Percentiles rank a stretch among this genome's conserved stretches.
Conservation (phyloP, 768 basidiomycete species). For the Hypsizygus marmoreus region DNA sequence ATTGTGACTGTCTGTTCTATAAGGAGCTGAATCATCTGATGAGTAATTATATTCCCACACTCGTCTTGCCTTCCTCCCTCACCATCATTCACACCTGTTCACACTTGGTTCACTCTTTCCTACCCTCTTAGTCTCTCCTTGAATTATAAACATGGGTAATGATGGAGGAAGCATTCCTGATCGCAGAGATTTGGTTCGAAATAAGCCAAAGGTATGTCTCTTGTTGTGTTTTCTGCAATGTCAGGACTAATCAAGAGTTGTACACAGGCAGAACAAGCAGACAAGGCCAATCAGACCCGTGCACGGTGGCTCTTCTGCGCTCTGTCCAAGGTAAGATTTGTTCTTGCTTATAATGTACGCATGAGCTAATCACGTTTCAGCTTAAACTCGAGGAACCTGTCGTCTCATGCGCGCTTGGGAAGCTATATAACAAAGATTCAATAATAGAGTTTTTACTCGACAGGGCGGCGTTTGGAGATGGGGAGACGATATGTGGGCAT, state of each 20-base stretch:
- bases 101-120: too few relatives aligned
- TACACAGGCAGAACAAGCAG: slow-evolving; percentile 80
- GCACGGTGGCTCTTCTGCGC: slow-evolving; percentile 94
- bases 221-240: neutral
- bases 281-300: slow-evolving; percentile 86
- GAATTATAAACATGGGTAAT: slow-evolving; percentile 82
- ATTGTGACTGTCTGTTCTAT: too few relatives aligned
- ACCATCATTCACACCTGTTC: neutral
- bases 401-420: slow-evolving; percentile 90
- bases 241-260: neutral
- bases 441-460: slow-evolving; percentile 90
- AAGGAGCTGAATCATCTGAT: too few relatives aligned
- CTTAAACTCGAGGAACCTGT: slow-evolving; percentile 85
- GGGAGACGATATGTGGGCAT: slow-evolving; percentile 87
- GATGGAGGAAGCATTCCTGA: slow-evolving; percentile 90
- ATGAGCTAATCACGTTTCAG: slow-evolving; percentile 36
- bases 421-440: slow-evolving; percentile 95
- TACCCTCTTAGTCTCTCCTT: too few relatives aligned
- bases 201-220: slow-evolving; percentile 61
- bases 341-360: neutral
- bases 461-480: slow-evolving; percentile 83
- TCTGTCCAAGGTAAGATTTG: slow-evolving; percentile 77
- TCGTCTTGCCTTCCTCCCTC: neutral
- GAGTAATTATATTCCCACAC: too few relatives aligned
- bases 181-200: slow-evolving; percentile 75